Evolutionary conservation across 352 stramenopile species (phyloP), one percentile per base, ranked within the genome.

Genomic region (Phytophthora quininea): DNA sequence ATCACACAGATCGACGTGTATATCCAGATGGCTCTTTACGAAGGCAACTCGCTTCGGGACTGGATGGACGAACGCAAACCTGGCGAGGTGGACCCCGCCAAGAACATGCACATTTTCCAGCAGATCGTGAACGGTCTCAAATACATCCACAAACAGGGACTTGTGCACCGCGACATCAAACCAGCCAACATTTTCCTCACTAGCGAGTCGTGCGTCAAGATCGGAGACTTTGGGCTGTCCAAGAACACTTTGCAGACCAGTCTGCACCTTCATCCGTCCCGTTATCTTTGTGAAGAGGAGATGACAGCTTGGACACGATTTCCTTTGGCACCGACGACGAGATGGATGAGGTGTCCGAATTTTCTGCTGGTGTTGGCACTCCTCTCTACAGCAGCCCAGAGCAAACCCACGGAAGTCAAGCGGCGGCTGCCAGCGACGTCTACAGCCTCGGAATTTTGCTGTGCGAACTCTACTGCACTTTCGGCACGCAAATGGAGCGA

Each of bases 1-100:
- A 87, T 78, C 60, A 90, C 84, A 3, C 82, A 92, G 57, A 93
- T 95, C 51, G 84, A 95, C 32, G 81, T 97, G 49, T 95, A 95
- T 71, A 97, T 97, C 50, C 90, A 98, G 71, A 98, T 98, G 95
- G 91, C 97, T 45, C 91, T 97, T 33, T 99, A 97, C 62, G 79
- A 97, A 48, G 78, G 88, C 42, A 96, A 95, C 32, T 98, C 96
- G 5, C 76, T 95, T 30, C 81, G 86, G 49, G 75, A 92, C 35
- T 95, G 85, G 85, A 79, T 95, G 48, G 79, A 91, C 1, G 71
- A 86, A 46, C 85, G 85, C 4, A 67, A 67, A 9, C 5, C 67
- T 58, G 57, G 52, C 3, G 54, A 59, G 8, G 66, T 93, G 14
- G 70, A 90, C 45, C 35, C 58, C 0, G 48, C 14, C 1, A 79